phyloP scores from a whole-genome alignment of 306 rosid species.

The Rubus parviflorus region DNA sequence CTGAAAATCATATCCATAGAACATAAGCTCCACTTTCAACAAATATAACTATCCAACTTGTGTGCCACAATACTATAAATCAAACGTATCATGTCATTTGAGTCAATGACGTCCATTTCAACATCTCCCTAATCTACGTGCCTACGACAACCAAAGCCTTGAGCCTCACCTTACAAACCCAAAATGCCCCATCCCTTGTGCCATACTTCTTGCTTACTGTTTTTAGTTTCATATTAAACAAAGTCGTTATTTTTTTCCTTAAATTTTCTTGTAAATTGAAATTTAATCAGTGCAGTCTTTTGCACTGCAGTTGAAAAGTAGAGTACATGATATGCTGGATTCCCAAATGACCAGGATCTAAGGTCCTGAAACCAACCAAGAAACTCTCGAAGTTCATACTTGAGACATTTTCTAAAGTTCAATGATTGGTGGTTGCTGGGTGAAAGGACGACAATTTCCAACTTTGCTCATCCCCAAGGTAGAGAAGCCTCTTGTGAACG shows the following conservation, averaged over 20 bases:
- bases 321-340: slow-evolving; percentile 70
- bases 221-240: neutral
- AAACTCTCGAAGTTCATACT: slow-evolving; percentile 6
- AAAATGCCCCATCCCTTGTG: neutral
- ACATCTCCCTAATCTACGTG: neutral
- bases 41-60: too few relatives aligned
- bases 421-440: neutral
- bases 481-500: neutral
- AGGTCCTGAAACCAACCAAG: slow-evolving; percentile 24
- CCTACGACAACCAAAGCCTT: neutral
- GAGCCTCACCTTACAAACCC: neutral
- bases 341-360: slow-evolving; percentile 63
- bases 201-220: neutral
- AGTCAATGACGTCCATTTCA: neutral
- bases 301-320: slow-evolving; percentile 60
- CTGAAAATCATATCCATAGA: too few relatives aligned
- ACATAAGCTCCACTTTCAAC: neutral
- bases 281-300: too few relatives aligned
- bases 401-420: neutral
- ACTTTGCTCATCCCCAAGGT: neutral
- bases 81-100: neutral
- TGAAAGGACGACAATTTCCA: neutral
- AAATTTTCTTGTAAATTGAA: slow-evolving; percentile 6
- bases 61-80: neutral
- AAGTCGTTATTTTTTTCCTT: neutral